These are phyloP conservation scores for Chalciporus sphaerocephalus DNA, from an alignment of 768 basidiomycete species.

Conservation along the genomic window DNA sequence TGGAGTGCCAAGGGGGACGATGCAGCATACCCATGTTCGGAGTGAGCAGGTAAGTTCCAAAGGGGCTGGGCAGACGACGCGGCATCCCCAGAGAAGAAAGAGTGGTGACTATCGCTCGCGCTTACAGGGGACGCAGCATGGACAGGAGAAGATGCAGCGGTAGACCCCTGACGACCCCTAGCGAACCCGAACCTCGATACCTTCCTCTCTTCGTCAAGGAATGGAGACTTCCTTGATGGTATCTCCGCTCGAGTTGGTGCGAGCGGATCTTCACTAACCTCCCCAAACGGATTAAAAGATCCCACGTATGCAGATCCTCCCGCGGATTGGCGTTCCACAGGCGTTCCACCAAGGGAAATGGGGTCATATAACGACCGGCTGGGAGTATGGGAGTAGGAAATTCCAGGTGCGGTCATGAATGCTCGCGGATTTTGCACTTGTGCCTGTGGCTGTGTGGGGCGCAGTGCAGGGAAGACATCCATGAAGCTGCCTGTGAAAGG, in stretches of 20 bases:
- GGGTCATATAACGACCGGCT: constrained; percentile 57
- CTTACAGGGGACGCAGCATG: constrained; percentile 54
- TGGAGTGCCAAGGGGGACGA: constrained; percentile 47
- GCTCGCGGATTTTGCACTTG: constrained; percentile 26
- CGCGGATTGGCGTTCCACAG: constrained; percentile 44
- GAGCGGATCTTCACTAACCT: constrained; percentile 46
- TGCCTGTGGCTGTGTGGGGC: constrained; percentile 27
- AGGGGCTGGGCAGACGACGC: constrained; percentile 38
- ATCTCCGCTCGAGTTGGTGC: constrained; percentile 24
- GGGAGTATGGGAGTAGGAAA: constrained; percentile 45
- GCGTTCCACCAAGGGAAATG: constrained; percentile 35
- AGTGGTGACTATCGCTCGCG: constrained; percentile 45
- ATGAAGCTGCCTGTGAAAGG: constrained; percentile 64
- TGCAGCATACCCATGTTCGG: constrained; percentile 40
- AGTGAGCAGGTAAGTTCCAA: constrained; percentile 43
- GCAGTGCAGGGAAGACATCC: constrained; percentile 66
- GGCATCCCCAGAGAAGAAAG: constrained; percentile 42
- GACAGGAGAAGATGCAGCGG: constrained; percentile 53
- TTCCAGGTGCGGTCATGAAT: constrained; percentile 50
- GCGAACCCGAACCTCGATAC: constrained; percentile 82
- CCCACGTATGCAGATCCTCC: constrained; percentile 58
- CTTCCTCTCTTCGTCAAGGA: constrained; percentile 59
- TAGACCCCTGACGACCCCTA: constrained; percentile 60
- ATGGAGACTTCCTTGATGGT: constrained; percentile 37
- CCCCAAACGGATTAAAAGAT: constrained; percentile 79